Conservation (phyloP, 176 grass and related monocot species). For the Bromus sterilis region DNA sequence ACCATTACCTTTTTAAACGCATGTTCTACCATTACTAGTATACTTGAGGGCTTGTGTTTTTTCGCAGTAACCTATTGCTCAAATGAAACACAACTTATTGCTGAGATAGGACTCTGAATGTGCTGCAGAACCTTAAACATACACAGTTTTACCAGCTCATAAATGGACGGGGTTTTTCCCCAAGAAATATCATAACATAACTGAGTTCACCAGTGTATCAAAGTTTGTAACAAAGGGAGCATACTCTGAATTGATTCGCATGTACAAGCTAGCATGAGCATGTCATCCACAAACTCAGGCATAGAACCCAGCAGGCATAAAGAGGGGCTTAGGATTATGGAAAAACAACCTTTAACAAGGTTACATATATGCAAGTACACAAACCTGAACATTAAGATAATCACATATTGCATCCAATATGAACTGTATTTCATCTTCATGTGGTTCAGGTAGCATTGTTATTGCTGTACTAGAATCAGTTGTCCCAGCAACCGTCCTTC, state of each 20-base stretch:
- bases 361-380: conserved; percentile 1
- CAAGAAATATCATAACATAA: neutral
- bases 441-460: conserved; percentile 93
- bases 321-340: neutral
- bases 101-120: neutral
- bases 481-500: conserved; percentile 75
- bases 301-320: neutral
- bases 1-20: too few relatives aligned
- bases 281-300: neutral
- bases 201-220: neutral
- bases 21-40: neutral
- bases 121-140: neutral
- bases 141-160: neutral
- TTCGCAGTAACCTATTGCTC: neutral
- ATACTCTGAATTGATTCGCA: neutral
- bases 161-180: neutral
- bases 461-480: conserved; percentile 78
- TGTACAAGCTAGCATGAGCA: neutral
- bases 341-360: neutral
- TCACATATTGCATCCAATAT: conserved; percentile 90
- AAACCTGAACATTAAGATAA: conserved; percentile 94
- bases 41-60: conserved; percentile 5
- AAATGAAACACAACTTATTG: neutral
- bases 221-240: neutral
- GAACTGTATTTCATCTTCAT: conserved; percentile 99